These are phyloP conservation scores for Vigna trinervia DNA, from an alignment of 306 rosid genomes.

Conservation along the genomic window DNA sequence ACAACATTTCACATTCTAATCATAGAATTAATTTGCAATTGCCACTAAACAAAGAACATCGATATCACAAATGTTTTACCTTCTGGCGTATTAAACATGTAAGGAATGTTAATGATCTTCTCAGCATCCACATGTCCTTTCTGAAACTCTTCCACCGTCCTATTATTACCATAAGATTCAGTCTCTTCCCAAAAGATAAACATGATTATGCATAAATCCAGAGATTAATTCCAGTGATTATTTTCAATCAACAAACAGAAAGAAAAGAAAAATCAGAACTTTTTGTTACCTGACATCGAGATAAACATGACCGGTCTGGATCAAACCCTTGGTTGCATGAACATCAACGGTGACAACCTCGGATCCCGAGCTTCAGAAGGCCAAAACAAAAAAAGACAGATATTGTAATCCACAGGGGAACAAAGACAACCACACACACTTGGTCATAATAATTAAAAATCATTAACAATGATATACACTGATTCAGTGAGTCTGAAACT, in stretches of 20 bases:
- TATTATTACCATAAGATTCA: conserved; percentile 36
- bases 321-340: conserved; percentile 54
- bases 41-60: not conserved
- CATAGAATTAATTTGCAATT: not conserved
- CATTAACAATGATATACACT: not conserved
- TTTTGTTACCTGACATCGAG: conserved; percentile 74
- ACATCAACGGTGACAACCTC: conserved; percentile 80
- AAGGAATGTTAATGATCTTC: conserved; percentile 78
- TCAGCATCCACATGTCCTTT: conserved; percentile 75
- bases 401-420: not conserved
- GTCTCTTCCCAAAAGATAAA: not conserved
- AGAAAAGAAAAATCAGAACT: not conserved
- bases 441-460: not conserved
- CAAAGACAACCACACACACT: not conserved
- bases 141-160: conserved; percentile 83
- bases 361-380: conserved; percentile 49
- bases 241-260: not conserved
- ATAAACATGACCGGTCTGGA: conserved; percentile 66
- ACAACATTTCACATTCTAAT: conserved; percentile 14
- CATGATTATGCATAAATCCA: not conserved
- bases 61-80: conserved; percentile 46
- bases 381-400: conserved; percentile 42
- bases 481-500: not conserved
- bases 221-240: too few species aligned
- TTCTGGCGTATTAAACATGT: conserved; percentile 65